These are phyloP conservation scores for Populus hybrid DNA, from an alignment of 441 rosid species.

Conservation along the genomic window DNA sequence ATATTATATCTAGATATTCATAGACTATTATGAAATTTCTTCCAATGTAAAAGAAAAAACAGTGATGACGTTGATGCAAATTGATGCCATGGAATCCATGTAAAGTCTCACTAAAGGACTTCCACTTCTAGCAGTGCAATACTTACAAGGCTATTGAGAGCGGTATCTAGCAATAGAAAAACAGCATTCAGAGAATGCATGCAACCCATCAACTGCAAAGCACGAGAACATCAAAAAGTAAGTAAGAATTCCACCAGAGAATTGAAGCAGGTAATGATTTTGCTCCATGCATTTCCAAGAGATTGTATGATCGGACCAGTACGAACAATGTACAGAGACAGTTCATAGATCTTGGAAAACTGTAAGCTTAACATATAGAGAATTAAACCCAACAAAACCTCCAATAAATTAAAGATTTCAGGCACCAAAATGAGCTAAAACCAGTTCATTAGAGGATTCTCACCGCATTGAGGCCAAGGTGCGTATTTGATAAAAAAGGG, in stretches of 20 bases:
- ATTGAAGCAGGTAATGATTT: background rate
- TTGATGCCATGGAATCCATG: background rate
- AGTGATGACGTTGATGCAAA: background rate
- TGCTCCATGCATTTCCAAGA: background rate
- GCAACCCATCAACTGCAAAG: constrained; percentile 74
- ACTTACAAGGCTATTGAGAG: constrained; percentile 78
- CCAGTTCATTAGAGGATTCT: constrained; percentile 10
- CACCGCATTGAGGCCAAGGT: constrained; percentile 65
- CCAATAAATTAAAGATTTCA: background rate
- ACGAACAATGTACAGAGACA: background rate
- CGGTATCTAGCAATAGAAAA: constrained; percentile 62
- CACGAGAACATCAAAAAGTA: background rate
- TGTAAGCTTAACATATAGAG: background rate
- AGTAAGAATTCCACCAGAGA: background rate
- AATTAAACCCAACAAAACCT: background rate
- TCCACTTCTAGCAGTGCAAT: background rate
- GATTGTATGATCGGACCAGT: background rate
- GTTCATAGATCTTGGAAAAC: background rate
- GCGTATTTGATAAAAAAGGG: no score
- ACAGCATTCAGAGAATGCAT: constrained; percentile 66
- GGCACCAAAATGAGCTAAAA: background rate
- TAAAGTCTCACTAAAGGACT: background rate
- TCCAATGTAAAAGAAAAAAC: background rate
- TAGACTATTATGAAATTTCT: background rate
- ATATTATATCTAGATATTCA: background rate